Evolutionary conservation across 768 basidiomycete species (phyloP).

Genomic region (Russula sp.): DNA sequence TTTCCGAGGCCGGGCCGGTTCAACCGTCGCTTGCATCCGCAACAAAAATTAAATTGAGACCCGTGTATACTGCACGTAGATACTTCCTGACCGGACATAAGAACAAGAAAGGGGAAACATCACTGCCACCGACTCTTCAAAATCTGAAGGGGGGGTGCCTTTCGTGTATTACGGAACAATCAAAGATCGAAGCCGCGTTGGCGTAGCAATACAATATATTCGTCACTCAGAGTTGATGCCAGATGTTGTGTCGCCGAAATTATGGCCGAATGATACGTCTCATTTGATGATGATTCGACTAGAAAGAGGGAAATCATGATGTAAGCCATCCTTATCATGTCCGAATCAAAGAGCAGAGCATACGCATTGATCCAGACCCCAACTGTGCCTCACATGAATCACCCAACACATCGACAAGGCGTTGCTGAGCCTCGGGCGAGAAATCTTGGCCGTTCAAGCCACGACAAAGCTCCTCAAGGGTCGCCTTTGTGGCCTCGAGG

Average conservation of each 20-base stretch:
- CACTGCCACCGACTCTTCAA: too few species aligned
- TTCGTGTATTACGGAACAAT: neutral
- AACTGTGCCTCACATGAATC: neutral
- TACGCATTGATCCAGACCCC: neutral
- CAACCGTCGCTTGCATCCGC: neutral
- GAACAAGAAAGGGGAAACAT: too few species aligned
- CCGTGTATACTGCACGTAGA: too few species aligned
- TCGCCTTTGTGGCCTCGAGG: neutral
- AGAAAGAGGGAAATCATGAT: neutral
- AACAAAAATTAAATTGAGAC: neutral
- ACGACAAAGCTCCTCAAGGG: slow-evolving; percentile 1
- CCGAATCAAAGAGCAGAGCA: too few species aligned
- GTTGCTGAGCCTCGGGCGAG: neutral
- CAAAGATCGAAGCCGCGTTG: neutral
- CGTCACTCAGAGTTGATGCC: neutral
- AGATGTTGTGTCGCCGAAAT: neutral
- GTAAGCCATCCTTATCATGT: neutral
- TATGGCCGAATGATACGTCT: neutral
- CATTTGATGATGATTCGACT: neutral
- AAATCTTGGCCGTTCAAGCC: neutral
- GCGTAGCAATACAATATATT: neutral
- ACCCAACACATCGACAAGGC: neutral
- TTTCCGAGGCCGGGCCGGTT: neutral
- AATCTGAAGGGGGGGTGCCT: too few species aligned
- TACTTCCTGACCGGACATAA: too few species aligned